Percentiles rank a stretch among this genome's conserved stretches.
These are phyloP conservation scores for Manihot esculenta DNA, from an alignment of 441 rosid genomes.

Conservation along the genomic window DNA sequence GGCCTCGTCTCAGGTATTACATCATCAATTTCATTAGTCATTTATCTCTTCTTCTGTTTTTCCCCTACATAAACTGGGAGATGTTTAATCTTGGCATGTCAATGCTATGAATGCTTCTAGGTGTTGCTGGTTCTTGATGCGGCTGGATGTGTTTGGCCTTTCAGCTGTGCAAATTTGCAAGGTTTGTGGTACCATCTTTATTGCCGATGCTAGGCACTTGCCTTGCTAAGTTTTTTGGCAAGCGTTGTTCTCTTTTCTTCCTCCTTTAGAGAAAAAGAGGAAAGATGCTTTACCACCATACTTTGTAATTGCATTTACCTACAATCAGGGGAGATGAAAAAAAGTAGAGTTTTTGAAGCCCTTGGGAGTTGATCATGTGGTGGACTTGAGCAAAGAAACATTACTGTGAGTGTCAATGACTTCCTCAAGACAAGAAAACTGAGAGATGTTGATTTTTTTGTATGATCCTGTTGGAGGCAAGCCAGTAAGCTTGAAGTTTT, in stretches of 20 bases:
- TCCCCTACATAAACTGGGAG: neutral
- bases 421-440: conserved; percentile 71
- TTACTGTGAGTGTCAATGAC: conserved; percentile 65
- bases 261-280: too few relatives aligned
- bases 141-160: conserved; percentile 95
- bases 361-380: conserved; percentile 81
- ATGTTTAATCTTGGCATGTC: neutral
- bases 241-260: neutral
- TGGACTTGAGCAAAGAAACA: conserved; percentile 60
- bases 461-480: conserved; percentile 97
- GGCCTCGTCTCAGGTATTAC: conserved; percentile 65
- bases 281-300: neutral
- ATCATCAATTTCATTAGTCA: neutral
- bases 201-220: conserved; percentile 78
- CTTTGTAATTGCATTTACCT: neutral
- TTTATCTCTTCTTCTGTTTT: neutral
- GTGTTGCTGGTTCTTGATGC: conserved; percentile 93
- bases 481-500: conserved; percentile 68
- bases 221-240: neutral
- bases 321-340: conserved; percentile 62
- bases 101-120: conserved; percentile 29
- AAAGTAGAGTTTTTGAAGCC: conserved; percentile 72
- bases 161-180: conserved; percentile 95
- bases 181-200: conserved; percentile 69
- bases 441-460: conserved; percentile 77